Evolutionary conservation across 1,139 yeast species (phyloP).

Genomic region (Yamadazyma diospyri): DNA sequence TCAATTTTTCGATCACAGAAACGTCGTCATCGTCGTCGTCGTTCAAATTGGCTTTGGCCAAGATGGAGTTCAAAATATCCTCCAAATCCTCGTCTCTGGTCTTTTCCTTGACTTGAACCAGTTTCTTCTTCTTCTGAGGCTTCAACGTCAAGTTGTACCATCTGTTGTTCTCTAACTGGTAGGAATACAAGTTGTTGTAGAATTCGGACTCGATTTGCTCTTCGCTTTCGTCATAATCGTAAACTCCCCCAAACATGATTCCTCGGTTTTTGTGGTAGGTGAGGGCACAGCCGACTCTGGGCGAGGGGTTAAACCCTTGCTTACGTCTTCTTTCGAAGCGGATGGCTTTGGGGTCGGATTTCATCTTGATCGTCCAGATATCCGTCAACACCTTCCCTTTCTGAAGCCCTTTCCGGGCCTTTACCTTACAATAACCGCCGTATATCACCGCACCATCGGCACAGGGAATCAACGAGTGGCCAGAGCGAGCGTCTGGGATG

Average conservation of each 20-base stretch:
- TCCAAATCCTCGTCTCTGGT: conserved; percentile 80
- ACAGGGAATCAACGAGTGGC: conserved; percentile 82
- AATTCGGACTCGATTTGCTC: conserved; percentile 84
- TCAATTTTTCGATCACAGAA: conserved; percentile 38
- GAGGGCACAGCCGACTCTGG: conserved; percentile 94
- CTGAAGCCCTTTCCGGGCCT: conserved; percentile 83
- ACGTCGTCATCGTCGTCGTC: conserved; percentile 44
- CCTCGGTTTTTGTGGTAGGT: conserved; percentile 91
- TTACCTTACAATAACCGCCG: conserved; percentile 95
- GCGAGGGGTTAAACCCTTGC: conserved; percentile 84
- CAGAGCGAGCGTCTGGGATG: conserved; percentile 88
- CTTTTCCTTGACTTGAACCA: conserved; percentile 42
- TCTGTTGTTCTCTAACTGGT: conserved; percentile 81
- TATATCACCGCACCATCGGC: conserved; percentile 82
- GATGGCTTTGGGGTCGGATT: conserved; percentile 71
- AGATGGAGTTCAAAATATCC: conserved; percentile 69
- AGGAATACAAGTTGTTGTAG: conserved; percentile 76
- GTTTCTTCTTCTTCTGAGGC: conserved; percentile 53
- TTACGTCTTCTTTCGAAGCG: conserved; percentile 88
- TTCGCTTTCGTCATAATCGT: conserved; percentile 91
- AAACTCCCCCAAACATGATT: conserved; percentile 91
- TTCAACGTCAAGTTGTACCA: conserved; percentile 80
- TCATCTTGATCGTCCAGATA: conserved; percentile 87
- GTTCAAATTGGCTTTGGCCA: conserved; percentile 66
- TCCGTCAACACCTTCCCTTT: conserved; percentile 91